phyloP scores from a whole-genome alignment of 352 stramenopile genomes.

The Pythium rishiriense region DNA sequence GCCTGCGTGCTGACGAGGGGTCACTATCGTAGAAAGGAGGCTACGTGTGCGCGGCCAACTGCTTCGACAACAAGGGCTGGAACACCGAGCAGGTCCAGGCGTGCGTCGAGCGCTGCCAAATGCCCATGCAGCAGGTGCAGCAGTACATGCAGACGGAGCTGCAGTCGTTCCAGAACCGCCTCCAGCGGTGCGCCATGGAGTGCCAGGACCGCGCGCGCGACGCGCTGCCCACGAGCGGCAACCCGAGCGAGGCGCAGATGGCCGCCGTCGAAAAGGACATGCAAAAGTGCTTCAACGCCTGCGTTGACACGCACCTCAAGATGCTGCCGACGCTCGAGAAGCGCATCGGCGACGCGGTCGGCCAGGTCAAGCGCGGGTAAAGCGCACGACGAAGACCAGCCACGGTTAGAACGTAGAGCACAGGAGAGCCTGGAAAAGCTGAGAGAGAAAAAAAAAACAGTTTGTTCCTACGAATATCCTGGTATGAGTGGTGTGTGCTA shows the following conservation, averaged over 20 bases:
- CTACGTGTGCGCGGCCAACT: conserved; percentile 86
- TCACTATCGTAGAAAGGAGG: conserved; percentile 58
- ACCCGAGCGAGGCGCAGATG: conserved; percentile 73
- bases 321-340: conserved; percentile 74
- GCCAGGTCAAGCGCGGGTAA: conserved; percentile 61
- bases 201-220: conserved; percentile 85
- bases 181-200: conserved; percentile 86
- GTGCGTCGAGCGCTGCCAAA: conserved; percentile 86
- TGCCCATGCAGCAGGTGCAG: conserved; percentile 84
- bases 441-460: neutral
- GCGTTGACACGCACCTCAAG: conserved; percentile 77
- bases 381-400: neutral
- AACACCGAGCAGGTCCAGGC: conserved; percentile 74
- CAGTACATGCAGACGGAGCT: conserved; percentile 85
- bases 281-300: conserved; percentile 65
- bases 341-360: conserved; percentile 69
- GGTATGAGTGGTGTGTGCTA: neutral
- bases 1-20: neutral
- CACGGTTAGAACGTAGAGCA: conserved; percentile 3
- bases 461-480: neutral
- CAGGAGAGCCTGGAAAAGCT: conserved; percentile 19
- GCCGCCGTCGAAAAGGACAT: conserved; percentile 71
- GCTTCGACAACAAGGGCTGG: conserved; percentile 84
- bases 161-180: conserved; percentile 82
- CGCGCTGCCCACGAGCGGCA: conserved; percentile 49